A percentile compares a stretch with the other conserved stretches of the same genome.
phyloP scores from a whole-genome alignment of 495 filamentous ascomycete species.

The Lineolata rhizophorae region DNA sequence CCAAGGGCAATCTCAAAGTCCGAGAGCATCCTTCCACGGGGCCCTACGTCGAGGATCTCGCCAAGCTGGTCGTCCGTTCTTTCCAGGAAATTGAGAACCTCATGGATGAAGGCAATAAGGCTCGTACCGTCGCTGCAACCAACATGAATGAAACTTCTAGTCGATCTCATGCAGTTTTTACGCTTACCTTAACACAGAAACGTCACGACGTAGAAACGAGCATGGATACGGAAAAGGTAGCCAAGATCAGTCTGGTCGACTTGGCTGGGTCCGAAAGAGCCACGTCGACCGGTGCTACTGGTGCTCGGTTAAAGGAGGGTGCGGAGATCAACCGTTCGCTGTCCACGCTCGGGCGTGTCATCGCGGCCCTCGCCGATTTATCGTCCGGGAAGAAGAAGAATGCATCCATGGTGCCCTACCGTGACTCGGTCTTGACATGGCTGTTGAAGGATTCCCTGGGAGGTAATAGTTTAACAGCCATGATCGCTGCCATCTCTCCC shows the following conservation, averaged over 20 bases:
- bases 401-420: conserved; percentile 70
- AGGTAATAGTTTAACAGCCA: conserved; percentile 97
- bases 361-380: conserved; percentile 83
- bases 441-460: conserved; percentile 91
- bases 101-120: conserved; percentile 99
- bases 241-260: conserved; percentile 95
- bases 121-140: conserved; percentile 89
- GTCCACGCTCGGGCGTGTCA: conserved; percentile 92
- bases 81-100: conserved; percentile 91
- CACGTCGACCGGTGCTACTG: conserved; percentile 85
- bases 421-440: conserved; percentile 95
- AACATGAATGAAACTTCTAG: conserved; percentile 99
- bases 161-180: conserved; percentile 96
- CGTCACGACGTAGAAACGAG: conserved; percentile 79
- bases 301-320: conserved; percentile 90
- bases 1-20: conserved; percentile 91
- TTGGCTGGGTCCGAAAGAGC: conserved; percentile 94
- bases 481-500: conserved; percentile 97
- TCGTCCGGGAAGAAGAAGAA: conserved; percentile 75
- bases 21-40: conserved; percentile 94
- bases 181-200: conserved; percentile 85
- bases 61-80: conserved; percentile 90
- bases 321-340: conserved; percentile 96
- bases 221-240: conserved; percentile 93
- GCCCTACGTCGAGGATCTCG: conserved; percentile 93